A percentile compares a stretch with the other conserved stretches of the same genome.
Conservation (phyloP, 1,284 basidiomycete genomes). For the Pseudozyma hubeiensis region DNA sequence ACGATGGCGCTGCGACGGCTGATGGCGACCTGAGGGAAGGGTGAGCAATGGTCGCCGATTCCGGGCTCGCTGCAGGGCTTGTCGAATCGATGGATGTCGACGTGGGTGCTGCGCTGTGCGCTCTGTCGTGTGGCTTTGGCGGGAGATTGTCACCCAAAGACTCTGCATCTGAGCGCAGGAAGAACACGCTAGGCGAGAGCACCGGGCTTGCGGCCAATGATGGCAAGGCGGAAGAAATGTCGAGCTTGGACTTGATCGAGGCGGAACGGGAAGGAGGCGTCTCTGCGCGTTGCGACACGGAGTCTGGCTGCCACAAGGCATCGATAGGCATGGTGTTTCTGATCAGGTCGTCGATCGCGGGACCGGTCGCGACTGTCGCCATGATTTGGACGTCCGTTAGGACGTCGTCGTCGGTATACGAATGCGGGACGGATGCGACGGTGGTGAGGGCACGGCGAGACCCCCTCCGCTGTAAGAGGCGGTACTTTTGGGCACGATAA, state of each 20-base stretch:
- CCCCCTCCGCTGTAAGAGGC: background rate
- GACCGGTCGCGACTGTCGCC: slow-evolving; percentile 25
- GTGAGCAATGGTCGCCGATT: background rate
- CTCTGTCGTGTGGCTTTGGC: background rate
- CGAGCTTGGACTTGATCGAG: slow-evolving; percentile 12
- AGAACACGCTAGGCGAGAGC: slow-evolving; percentile 8
- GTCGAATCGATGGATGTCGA: background rate
- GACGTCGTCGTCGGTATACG: slow-evolving; percentile 10
- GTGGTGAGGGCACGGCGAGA: slow-evolving; percentile 9
- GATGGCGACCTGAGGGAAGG: background rate
- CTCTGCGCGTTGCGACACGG: slow-evolving; percentile 2
- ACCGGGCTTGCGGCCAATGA: slow-evolving; percentile 11
- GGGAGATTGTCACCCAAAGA: slow-evolving; percentile 11
- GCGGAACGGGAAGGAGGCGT: slow-evolving; percentile 12
- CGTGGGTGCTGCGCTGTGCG: background rate
- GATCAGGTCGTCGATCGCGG: slow-evolving; percentile 30
- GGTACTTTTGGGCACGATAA: slow-evolving; percentile 16
- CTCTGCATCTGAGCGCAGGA: slow-evolving; percentile 20
- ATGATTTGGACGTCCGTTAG: slow-evolving; percentile 26
- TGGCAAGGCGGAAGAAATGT: slow-evolving; percentile 11
- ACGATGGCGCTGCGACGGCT: background rate
- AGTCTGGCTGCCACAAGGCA: slow-evolving; percentile 21
- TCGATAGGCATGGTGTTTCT: slow-evolving; percentile 19
- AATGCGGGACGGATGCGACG: background rate
- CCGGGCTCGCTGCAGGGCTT: slow-evolving; percentile 7